Evolutionary conservation across 495 filamentous ascomycete genomes (phyloP), one percentile per base, ranked within the genome.

Genomic region (Penicillium angulare): DNA sequence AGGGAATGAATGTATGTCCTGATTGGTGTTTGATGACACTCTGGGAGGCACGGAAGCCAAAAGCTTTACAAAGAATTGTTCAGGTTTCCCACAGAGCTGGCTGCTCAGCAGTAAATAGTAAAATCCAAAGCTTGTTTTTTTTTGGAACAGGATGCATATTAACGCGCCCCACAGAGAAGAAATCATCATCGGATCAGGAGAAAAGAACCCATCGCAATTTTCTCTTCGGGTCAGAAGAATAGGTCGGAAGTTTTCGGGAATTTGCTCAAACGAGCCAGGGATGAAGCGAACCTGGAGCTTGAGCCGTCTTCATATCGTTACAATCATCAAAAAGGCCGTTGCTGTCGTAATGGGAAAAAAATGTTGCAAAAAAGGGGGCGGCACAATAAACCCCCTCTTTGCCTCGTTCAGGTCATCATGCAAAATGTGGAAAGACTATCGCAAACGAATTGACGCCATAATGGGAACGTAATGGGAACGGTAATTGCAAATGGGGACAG

Each of bases 291-390:
- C 4, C 33, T 47, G 36, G 29, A 34, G 51, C 44, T 51, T 32
- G 40, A 50, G 48, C 48, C 33, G 44, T 59, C 47, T 50, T 42
- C 42, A 47, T 65, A 58, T 74, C 70, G 44, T 73, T 62, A 72
- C 61, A 62, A 56, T 73, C 70, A 55, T 74, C 47, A 67, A 61
- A n/a, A n/a, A 54, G 59, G 62, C 65, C 64, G 61, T 70, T 60
- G 62, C 68, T 62, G 69, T 73, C 66, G 60, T 73, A 46, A 46
- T 13, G 15, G 50, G 67, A 49, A 51, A 53, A 46, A 9, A 7
- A 32, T 24, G 48, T 43, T 50, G 52, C 44, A 56, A 61, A 31
- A 54, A 44, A 51, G 42, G 48, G 46, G 33, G 34, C 24, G 34
- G 23, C 36, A 29, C 43, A 51, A 35, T 20, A 45, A 34, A 46